Conservation (phyloP, 805 yeast genomes). For the Cyberlindnera lachancei region DNA sequence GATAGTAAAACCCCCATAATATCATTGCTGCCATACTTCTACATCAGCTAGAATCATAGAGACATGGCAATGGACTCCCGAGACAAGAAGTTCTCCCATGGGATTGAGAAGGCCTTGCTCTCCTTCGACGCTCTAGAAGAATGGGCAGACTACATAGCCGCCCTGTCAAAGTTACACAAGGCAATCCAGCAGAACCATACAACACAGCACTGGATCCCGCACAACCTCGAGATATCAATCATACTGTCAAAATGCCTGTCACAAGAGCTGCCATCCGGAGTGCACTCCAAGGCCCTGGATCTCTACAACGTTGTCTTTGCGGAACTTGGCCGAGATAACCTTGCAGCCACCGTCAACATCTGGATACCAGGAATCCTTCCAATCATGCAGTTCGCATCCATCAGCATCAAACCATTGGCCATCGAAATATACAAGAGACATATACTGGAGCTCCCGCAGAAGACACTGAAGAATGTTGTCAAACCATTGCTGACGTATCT, state of each 20-base stretch:
- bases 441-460: constrained; percentile 44
- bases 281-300: constrained; percentile 80
- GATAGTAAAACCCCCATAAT: too few species aligned
- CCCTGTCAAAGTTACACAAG: constrained; percentile 70
- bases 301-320: constrained; percentile 67
- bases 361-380: constrained; percentile 97
- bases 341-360: constrained; percentile 48
- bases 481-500: constrained; percentile 69
- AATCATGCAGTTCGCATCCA: constrained; percentile 78
- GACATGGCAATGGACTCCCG: constrained; percentile 36
- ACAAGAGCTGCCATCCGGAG: constrained; percentile 87
- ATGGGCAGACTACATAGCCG: constrained; percentile 98
- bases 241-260: constrained; percentile 74
- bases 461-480: constrained; percentile 43
- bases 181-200: constrained; percentile 46
- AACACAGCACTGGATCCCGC: constrained; percentile 55
- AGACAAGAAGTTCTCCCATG: constrained; percentile 61
- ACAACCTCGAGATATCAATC: constrained; percentile 56
- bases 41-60: too few species aligned
- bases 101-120: constrained; percentile 63
- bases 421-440: constrained; percentile 52
- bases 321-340: constrained; percentile 46
- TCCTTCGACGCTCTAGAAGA: constrained; percentile 79
- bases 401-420: constrained; percentile 76
- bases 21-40: too few species aligned